Conservation (phyloP, 2,329 filamentous ascomycete genomes). For the Juglanconis juglandina region DNA sequence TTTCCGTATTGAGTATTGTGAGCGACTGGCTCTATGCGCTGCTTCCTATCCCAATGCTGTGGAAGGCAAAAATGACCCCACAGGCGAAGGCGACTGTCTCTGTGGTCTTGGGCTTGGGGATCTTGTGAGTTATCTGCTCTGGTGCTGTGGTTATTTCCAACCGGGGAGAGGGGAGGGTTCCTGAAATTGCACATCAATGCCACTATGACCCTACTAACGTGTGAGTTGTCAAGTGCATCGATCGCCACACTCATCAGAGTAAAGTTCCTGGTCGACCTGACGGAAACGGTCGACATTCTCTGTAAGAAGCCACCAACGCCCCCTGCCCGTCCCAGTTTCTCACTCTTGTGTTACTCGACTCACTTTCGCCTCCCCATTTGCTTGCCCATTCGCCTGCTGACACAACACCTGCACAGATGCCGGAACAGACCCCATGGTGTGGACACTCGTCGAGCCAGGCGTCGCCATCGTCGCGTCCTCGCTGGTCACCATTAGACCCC, state of each 20-base stretch:
- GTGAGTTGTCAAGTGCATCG: slow-evolving; percentile 39
- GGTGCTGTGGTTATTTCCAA: background rate
- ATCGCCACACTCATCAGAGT: slow-evolving; percentile 52
- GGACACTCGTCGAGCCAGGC: slow-evolving; percentile 55
- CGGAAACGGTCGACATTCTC: slow-evolving; percentile 43
- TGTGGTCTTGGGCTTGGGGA: slow-evolving; percentile 45
- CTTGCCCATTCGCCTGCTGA: background rate
- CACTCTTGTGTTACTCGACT: background rate
- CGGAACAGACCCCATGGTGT: slow-evolving; percentile 51
- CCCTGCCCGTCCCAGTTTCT: too few species aligned
- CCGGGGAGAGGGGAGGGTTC: too few species aligned
- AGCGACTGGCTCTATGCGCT: slow-evolving; percentile 56
- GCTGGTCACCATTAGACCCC: slow-evolving; percentile 51
- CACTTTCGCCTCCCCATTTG: background rate
- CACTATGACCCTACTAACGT: background rate
- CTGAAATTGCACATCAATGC: background rate
- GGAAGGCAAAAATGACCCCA: slow-evolving; percentile 50
- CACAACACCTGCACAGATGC: slow-evolving; percentile 31
- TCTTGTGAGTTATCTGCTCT: slow-evolving; percentile 38
- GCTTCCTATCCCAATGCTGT: slow-evolving; percentile 52
- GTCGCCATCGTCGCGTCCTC: slow-evolving; percentile 53
- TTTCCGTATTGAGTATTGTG: slow-evolving; percentile 49
- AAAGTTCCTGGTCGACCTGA: slow-evolving; percentile 44
- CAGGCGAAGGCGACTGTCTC: slow-evolving; percentile 52
- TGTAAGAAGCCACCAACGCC: slow-evolving; percentile 34